phyloP scores from a whole-genome alignment of 108 stramenopile genomes.

The Schizochytrium sp. region DNA sequence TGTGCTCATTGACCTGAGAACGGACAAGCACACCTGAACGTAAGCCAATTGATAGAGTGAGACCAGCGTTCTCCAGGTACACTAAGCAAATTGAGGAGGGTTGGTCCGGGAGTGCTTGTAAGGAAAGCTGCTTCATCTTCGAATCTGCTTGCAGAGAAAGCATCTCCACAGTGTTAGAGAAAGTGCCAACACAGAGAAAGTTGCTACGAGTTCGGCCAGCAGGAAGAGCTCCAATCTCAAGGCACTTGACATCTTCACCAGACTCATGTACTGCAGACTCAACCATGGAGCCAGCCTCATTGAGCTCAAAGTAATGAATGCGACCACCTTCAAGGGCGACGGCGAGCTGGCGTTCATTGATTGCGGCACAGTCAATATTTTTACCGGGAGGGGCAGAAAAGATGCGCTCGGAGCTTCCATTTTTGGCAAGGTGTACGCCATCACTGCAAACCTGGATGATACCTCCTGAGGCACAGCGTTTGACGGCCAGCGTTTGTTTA shows the following conservation, averaged over 20 bases:
- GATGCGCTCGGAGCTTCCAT: slow-evolving; percentile 75
- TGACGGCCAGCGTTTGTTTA: slow-evolving; percentile 89
- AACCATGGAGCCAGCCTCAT: slow-evolving; percentile 83
- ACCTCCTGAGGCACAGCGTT: slow-evolving; percentile 84
- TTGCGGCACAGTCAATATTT: slow-evolving; percentile 87
- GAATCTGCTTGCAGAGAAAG: slow-evolving; percentile 85
- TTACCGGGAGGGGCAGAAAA: slow-evolving; percentile 93
- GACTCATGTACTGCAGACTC: slow-evolving; percentile 86
- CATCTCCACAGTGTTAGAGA: slow-evolving; percentile 87
- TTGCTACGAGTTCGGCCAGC: slow-evolving; percentile 81
- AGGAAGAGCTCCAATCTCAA: slow-evolving; percentile 89
- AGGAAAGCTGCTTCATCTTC: slow-evolving; percentile 75
- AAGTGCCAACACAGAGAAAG: slow-evolving; percentile 92
- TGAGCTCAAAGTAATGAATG: slow-evolving; percentile 95
- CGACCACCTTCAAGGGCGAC: slow-evolving; percentile 92
- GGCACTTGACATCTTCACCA: slow-evolving; percentile 89
- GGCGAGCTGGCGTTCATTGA: slow-evolving; percentile 90
- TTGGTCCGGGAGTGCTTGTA: slow-evolving; percentile 76
- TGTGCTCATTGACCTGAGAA: slow-evolving; percentile 85
- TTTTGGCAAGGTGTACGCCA: slow-evolving; percentile 84
- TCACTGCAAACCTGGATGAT: slow-evolving; percentile 90
- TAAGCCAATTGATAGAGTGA: slow-evolving; percentile 87
- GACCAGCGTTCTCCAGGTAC: slow-evolving; percentile 74
- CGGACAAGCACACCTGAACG: slow-evolving; percentile 89
- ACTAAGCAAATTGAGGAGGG: slow-evolving; percentile 75